These are phyloP conservation scores for Tetraselmis chui DNA, from an alignment of 139 green algal species.

Conservation along the genomic window DNA sequence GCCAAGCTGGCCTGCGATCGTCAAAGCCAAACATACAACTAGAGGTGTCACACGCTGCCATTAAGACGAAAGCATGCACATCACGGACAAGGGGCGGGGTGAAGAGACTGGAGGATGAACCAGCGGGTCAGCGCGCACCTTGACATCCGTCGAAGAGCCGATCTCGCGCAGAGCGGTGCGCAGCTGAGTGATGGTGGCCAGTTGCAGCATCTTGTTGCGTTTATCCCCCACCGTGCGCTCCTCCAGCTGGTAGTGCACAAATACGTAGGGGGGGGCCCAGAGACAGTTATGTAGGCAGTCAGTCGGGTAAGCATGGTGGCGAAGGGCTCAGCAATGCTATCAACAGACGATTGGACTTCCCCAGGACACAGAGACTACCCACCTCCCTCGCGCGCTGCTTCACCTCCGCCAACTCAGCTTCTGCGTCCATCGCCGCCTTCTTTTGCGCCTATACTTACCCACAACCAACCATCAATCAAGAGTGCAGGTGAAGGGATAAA, in stretches of 20 bases:
- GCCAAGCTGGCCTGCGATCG: conserved; percentile 21
- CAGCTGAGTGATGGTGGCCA: not conserved
- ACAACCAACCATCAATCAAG: not conserved
- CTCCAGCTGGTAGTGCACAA: not conserved
- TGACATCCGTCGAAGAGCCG: not conserved
- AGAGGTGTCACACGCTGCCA: no score
- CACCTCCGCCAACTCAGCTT: not conserved
- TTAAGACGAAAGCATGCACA: no score
- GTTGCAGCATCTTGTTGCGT: not conserved
- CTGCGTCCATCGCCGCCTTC: not conserved
- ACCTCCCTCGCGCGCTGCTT: not conserved
- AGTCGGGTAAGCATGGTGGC: no score
- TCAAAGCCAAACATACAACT: no score
- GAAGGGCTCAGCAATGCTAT: no score
- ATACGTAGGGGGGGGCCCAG: no score
- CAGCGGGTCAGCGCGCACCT: not conserved
- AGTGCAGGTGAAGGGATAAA: not conserved
- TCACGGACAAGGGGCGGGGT: not conserved
- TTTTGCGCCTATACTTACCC: not conserved
- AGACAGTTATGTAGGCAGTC: no score
- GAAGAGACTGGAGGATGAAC: not conserved
- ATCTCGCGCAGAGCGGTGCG: not conserved
- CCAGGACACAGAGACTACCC: no score
- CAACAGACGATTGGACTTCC: no score
- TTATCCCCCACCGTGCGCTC: not conserved